Conservation (phyloP, 1,139 yeast species). For the Candida sojae region DNA sequence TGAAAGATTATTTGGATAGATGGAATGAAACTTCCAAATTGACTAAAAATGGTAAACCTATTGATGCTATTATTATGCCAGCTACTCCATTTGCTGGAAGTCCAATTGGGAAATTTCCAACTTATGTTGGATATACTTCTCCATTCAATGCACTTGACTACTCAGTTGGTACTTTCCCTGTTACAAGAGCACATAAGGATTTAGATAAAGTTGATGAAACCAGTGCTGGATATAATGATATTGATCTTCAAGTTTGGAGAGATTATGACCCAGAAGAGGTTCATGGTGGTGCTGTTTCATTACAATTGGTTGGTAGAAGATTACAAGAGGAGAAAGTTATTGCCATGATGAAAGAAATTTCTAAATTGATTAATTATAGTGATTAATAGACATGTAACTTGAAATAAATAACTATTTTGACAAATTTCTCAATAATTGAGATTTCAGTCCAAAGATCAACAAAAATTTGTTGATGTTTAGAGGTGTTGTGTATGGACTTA, state of each 20-base stretch:
- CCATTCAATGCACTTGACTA: conserved; percentile 62
- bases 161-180: conserved; percentile 60
- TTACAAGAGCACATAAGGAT: conserved; percentile 49
- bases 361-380: conserved; percentile 18
- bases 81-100: conserved; percentile 49
- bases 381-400: conserved; percentile 1
- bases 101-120: conserved; percentile 38
- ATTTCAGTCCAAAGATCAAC: too few species aligned
- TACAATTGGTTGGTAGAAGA: conserved; percentile 61
- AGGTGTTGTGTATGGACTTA: too few species aligned
- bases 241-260: conserved; percentile 22
- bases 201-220: conserved; percentile 32
- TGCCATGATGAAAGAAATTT: conserved; percentile 32
- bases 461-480: too few species aligned
- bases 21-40: conserved; percentile 30
- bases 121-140: conserved; percentile 51
- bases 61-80: conserved; percentile 53
- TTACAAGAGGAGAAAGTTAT: conserved; percentile 65
- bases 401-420: background rate
- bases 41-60: conserved; percentile 41
- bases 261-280: conserved; percentile 57
- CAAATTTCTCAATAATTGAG: background rate
- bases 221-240: conserved; percentile 17
- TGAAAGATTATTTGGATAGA: conserved; percentile 38
- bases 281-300: conserved; percentile 66